Conservation (phyloP, 441 rosid species). For the Euphorbia corollata region DNA sequence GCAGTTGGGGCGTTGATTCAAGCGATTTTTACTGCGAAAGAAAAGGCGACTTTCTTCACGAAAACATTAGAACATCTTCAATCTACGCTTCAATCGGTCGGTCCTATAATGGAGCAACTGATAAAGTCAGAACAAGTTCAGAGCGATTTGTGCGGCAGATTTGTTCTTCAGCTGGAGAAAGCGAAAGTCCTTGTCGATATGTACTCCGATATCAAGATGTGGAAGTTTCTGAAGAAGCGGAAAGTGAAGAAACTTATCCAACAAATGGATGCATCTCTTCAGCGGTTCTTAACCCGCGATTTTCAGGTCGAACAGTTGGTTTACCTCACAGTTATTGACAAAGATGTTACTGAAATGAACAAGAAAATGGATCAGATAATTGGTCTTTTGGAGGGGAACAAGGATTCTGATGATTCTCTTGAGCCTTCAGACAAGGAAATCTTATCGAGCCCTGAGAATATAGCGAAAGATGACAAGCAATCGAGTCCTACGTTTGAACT, state of each 20-base stretch:
- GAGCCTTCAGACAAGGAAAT: not conserved
- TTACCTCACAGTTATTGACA: not conserved
- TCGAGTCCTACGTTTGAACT: not conserved
- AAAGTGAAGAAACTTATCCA: slow-evolving; percentile 7
- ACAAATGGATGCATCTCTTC: slow-evolving; percentile 12
- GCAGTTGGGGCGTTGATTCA: not conserved
- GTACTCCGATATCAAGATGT: not conserved
- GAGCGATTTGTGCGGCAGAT: not conserved
- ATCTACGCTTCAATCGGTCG: not conserved
- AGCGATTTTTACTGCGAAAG: not conserved
- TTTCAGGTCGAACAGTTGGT: slow-evolving; percentile 7
- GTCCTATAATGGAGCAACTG: not conserved
- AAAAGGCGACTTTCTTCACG: slow-evolving; percentile 5
- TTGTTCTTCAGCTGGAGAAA: not conserved
- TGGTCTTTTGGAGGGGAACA: not conserved
- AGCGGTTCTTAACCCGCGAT: not conserved
- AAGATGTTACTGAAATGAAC: not conserved
- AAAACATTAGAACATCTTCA: slow-evolving; percentile 2
- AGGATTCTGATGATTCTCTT: no score
- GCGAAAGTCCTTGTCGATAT: not conserved
- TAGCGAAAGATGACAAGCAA: not conserved
- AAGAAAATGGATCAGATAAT: not conserved
- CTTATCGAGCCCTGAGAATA: not conserved
- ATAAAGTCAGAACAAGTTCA: not conserved
- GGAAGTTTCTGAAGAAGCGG: slow-evolving; percentile 11